A percentile compares a stretch with the other conserved stretches of the same genome.
These are phyloP conservation scores for Neospora caninum DNA, from an alignment of 169 alveolate species.

Conservation along the genomic window DNA sequence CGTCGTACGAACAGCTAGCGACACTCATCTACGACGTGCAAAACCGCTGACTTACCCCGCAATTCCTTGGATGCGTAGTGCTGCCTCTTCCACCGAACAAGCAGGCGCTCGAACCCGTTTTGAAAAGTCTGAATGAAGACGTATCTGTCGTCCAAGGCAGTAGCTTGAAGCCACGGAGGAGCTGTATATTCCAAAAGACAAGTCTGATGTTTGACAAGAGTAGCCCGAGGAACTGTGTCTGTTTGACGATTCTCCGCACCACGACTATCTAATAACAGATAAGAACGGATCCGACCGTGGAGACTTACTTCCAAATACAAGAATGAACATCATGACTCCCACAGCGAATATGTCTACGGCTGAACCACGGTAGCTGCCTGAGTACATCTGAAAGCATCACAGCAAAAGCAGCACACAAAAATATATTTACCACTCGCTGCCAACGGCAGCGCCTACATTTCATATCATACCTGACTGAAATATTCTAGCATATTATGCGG, in stretches of 20 bases:
- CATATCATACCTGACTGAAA: too few species aligned
- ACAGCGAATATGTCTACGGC: constrained; percentile 65
- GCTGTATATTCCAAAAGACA: neutral
- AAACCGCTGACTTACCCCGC: constrained; percentile 62
- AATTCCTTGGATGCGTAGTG: constrained; percentile 36
- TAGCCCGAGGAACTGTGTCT: neutral
- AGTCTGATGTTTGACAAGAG: neutral
- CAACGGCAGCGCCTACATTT: neutral
- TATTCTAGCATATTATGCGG: too few species aligned
- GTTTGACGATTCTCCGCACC: too few species aligned
- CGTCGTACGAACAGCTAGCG: too few species aligned
- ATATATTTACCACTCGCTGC: neutral
- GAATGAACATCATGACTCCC: constrained; percentile 63
- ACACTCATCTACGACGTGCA: neutral
- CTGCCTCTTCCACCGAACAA: constrained; percentile 48
- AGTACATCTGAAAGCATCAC: constrained; percentile 39
- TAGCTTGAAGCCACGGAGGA: constrained; percentile 67
- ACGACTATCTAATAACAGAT: too few species aligned
- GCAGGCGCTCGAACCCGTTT: constrained; percentile 37
- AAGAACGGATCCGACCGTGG: neutral
- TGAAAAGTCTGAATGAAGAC: constrained; percentile 39
- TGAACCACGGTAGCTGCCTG: constrained; percentile 49
- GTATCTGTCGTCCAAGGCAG: constrained; percentile 46
- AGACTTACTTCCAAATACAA: constrained; percentile 48
- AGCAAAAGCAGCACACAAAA: neutral